These are phyloP conservation scores for Narthecium ossifragum DNA, from an alignment of 106 monocot species.

Conservation along the genomic window DNA sequence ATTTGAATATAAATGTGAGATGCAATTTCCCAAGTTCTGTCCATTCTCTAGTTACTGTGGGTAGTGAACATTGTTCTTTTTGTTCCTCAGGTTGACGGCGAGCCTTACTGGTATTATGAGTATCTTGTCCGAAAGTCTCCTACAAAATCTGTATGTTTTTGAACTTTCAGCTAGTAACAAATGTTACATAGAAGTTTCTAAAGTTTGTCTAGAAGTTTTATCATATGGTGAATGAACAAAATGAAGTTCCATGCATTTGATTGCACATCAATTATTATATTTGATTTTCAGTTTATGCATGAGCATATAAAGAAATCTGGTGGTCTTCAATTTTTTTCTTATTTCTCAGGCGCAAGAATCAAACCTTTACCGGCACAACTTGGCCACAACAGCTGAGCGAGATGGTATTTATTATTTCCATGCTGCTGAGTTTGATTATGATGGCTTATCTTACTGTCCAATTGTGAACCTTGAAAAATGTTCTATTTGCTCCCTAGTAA, in stretches of 20 bases:
- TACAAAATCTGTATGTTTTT: constrained; percentile 66
- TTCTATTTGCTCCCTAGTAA: too few relatives aligned
- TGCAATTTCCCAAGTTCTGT: neutral
- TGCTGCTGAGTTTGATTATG: too few relatives aligned
- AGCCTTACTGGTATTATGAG: constrained; percentile 92
- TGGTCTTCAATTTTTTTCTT: neutral
- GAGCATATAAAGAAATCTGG: too few relatives aligned
- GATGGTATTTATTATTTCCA: constrained; percentile 69
- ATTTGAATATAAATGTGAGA: neutral
- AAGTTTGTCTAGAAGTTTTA: too few relatives aligned
- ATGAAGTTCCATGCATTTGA: too few relatives aligned
- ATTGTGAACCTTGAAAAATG: too few relatives aligned
- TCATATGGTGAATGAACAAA: too few relatives aligned
- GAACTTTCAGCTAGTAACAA: neutral
- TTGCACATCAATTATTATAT: too few relatives aligned
- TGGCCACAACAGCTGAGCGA: constrained; percentile 83
- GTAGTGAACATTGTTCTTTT: neutral
- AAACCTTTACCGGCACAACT: constrained; percentile 70
- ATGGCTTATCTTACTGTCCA: too few relatives aligned
- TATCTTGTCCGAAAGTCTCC: constrained; percentile 94
- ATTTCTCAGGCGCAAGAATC: constrained; percentile 63
- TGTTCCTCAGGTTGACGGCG: constrained; percentile 65
- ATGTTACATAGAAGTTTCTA: too few relatives aligned
- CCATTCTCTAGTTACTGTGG: neutral
- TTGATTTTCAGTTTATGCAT: too few relatives aligned